Conservation (phyloP, 225 moss, liverwort and hornwort genomes). For the Marchantia paleacea region DNA sequence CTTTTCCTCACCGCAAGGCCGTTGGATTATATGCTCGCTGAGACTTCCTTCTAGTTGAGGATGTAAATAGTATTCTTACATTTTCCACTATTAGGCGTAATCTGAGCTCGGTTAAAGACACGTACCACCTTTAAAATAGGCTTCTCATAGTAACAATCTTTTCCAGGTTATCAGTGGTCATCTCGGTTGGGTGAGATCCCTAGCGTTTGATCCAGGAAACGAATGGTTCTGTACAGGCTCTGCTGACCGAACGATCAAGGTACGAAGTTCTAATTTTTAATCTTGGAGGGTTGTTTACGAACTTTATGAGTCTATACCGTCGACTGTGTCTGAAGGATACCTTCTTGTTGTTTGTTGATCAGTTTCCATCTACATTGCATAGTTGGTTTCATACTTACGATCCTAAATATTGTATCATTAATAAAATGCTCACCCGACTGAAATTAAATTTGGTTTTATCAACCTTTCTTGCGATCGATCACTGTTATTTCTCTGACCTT, state of each 20-base stretch:
- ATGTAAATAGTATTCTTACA: too few species aligned
- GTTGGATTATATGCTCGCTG: neutral
- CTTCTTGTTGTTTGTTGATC: neutral
- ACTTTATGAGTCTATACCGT: neutral
- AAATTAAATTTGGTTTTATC: too few species aligned
- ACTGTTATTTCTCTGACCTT: too few species aligned
- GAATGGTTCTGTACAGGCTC: constrained; percentile 99
- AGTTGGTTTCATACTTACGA: neutral
- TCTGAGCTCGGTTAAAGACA: too few species aligned
- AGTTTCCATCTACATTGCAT: neutral
- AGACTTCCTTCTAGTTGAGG: too few species aligned
- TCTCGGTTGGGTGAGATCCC: constrained; percentile 93
- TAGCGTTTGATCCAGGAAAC: constrained; percentile 96
- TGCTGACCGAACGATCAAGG: constrained; percentile 96
- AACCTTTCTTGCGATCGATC: too few species aligned
- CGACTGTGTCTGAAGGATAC: neutral
- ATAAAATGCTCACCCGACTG: too few species aligned
- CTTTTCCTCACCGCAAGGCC: too few species aligned
- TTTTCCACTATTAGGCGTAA: too few species aligned
- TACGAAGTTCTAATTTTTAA: neutral
- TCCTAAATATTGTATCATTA: too few species aligned
- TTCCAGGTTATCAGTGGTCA: constrained; percentile 94
- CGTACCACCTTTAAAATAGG: too few species aligned
- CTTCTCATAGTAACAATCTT: neutral
- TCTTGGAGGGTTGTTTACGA: neutral